Base-by-base conservation (phyloP, 306 rosid genomes). In the Medicago lupulina region DNA sequence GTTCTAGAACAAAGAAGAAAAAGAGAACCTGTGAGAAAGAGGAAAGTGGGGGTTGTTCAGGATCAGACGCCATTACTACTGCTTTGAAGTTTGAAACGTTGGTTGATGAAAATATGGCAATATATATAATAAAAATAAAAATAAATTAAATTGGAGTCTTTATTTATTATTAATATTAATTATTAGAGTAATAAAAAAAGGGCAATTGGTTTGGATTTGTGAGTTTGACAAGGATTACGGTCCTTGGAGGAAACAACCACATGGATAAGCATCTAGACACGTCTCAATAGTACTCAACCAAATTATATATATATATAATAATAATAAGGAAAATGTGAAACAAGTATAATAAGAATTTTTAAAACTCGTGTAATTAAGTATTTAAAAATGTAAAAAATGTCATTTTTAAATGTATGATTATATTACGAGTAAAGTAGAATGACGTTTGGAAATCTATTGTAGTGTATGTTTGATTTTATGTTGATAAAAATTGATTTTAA, bases 11-110 rank as follows among this genome's bases (percentile, higher is more conserved):
- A 46, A 80, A 16, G 25, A 41, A 70, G 47, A 4, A 28, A 68
- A 54, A 41, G 3, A 9, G 41, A 76, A 91, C 92, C 97, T 86
- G 43, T 47, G 50, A 65, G 61, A 58, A 17, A 54, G 90, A 85
- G 72, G 86, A 53, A 16, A 51, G 67, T 23, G 79, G 1, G 7
- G 43, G 81, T 70, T 63, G 88, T 70, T 85, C 88, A n/a, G 76
- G 83, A 72, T 87, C 91, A 14, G 91, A 79, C 21, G 90, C 89
- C 97, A 92, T 90, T 28, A 3, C 31, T 28, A 3, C 31, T 62
- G 63, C 18, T 44, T 44, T 12, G 41, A 49, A 13, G 62, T 38
- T 41, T 23, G 80, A 72, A 65, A 41, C 38, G 8, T 15, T 67
- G 67, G 12, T 23, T 14, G 39, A 46, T 43, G 55, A 50, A 10